A percentile compares a stretch with the other conserved stretches of the same genome.
Conservation (phyloP, 2,329 filamentous ascomycete genomes). For the Aspergillus floridensis region DNA sequence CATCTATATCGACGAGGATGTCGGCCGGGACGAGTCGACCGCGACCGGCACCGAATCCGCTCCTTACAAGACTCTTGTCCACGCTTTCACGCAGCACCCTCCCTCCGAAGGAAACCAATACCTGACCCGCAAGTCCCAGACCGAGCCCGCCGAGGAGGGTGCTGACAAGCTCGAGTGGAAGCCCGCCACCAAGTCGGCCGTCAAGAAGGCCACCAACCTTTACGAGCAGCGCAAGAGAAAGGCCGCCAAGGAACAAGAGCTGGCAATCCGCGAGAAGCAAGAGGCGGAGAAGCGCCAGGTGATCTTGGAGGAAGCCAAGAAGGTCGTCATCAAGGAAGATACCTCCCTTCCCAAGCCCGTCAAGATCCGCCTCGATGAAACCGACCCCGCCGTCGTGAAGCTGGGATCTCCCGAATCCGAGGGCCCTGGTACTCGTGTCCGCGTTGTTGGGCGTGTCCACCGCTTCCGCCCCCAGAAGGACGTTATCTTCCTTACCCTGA, state of each 20-base stretch:
- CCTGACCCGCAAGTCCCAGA: slow-evolving; percentile 66
- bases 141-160: slow-evolving; percentile 58
- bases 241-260: slow-evolving; percentile 71
- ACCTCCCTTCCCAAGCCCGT: slow-evolving; percentile 68
- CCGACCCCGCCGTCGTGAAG: slow-evolving; percentile 58
- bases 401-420: slow-evolving; percentile 56
- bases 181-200: slow-evolving; percentile 74
- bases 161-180: slow-evolving; percentile 75
- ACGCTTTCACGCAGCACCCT: slow-evolving; percentile 71
- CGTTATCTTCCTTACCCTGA: slow-evolving; percentile 80
- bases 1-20: slow-evolving; percentile 78
- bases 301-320: slow-evolving; percentile 78
- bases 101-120: slow-evolving; percentile 60
- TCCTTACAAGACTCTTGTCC: slow-evolving; percentile 78
- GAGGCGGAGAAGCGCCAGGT: slow-evolving; percentile 68
- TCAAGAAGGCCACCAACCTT: slow-evolving; percentile 79
- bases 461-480: slow-evolving; percentile 78
- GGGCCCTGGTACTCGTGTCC: slow-evolving; percentile 68
- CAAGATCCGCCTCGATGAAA: slow-evolving; percentile 73
- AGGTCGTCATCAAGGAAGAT: slow-evolving; percentile 69
- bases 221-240: slow-evolving; percentile 80
- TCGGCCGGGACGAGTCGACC: slow-evolving; percentile 66
- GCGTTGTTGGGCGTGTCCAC: slow-evolving; percentile 80
- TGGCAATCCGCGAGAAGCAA: slow-evolving; percentile 69
- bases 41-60: slow-evolving; percentile 67